A percentile compares a stretch with the other conserved stretches of the same genome.
phyloP scores from a whole-genome alignment of 2,329 filamentous ascomycete genomes.

The Alternaria dauci region DNA sequence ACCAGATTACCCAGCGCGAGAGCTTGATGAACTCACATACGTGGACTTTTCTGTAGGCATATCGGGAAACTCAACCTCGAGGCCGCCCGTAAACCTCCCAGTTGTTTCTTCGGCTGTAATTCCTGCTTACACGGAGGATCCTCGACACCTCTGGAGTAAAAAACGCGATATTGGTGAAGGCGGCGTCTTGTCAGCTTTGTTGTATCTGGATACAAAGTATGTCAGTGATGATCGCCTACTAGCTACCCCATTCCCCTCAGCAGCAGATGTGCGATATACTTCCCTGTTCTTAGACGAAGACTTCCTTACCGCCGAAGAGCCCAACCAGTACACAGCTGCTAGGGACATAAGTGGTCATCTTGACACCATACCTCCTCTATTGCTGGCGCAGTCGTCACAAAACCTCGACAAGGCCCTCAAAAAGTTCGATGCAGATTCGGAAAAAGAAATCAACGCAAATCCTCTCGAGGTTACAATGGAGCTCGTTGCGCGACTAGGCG shows the following conservation, averaged over 20 bases:
- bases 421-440: background rate
- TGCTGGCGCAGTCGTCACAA: slow-evolving; percentile 28
- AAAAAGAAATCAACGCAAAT: slow-evolving; percentile 13
- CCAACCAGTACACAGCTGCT: slow-evolving; percentile 14
- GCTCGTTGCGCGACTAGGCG: slow-evolving; percentile 32
- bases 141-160: slow-evolving; percentile 21
- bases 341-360: slow-evolving; percentile 14
- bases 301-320: slow-evolving; percentile 32
- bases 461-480: slow-evolving; percentile 35
- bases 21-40: slow-evolving; percentile 30
- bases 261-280: slow-evolving; percentile 40
- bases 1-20: slow-evolving; percentile 17
- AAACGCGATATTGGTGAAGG: slow-evolving; percentile 38
- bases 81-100: background rate
- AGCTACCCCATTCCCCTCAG: slow-evolving; percentile 33
- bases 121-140: slow-evolving; percentile 13
- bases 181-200: slow-evolving; percentile 43
- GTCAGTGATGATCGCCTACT: slow-evolving; percentile 31
- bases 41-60: slow-evolving; percentile 32
- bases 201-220: slow-evolving; percentile 42
- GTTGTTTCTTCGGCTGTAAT: background rate
- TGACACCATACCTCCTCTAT: slow-evolving; percentile 26
- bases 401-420: slow-evolving; percentile 22
- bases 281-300: slow-evolving; percentile 45
- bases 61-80: background rate